Conservation (phyloP, 2,329 filamentous ascomycete species). For the Trichoderma cornu-damae region DNA sequence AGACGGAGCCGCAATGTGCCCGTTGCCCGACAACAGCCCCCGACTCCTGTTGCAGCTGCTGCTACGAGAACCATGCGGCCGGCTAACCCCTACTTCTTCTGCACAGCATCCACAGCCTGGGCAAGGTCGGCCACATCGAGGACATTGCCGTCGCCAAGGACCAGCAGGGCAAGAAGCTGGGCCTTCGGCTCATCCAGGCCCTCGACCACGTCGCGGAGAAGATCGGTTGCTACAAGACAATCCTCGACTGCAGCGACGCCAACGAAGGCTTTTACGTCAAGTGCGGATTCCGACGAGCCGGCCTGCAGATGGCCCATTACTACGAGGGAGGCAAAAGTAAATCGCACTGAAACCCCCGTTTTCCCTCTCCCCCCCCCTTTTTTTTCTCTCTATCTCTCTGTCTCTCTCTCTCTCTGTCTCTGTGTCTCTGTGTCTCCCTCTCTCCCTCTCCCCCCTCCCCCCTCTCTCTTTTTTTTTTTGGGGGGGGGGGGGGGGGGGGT, state of each 20-base stretch:
- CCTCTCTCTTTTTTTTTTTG: no score
- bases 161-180: conserved; percentile 96
- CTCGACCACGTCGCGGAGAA: conserved; percentile 82
- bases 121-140: conserved; percentile 89
- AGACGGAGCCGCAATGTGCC: no score
- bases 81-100: conserved; percentile 21
- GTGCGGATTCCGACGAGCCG: conserved; percentile 89
- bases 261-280: conserved; percentile 99
- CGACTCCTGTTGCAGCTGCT: neutral
- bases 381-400: no score
- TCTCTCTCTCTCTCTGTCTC: no score
- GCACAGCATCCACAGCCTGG: conserved; percentile 68
- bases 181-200: conserved; percentile 86
- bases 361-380: neutral
- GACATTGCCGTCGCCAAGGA: conserved; percentile 94
- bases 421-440: no score
- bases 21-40: no score
- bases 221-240: conserved; percentile 94
- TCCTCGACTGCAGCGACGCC: conserved; percentile 90
- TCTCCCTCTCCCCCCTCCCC: neutral
- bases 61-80: conserved; percentile 7
- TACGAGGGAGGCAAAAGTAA: conserved; percentile 59
- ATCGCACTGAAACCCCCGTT: conserved; percentile 25
- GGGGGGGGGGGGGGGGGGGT: no score
- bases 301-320: conserved; percentile 95